Base-by-base conservation (phyloP, 208 protist species). In the Crithidia brevicula region DNA sequence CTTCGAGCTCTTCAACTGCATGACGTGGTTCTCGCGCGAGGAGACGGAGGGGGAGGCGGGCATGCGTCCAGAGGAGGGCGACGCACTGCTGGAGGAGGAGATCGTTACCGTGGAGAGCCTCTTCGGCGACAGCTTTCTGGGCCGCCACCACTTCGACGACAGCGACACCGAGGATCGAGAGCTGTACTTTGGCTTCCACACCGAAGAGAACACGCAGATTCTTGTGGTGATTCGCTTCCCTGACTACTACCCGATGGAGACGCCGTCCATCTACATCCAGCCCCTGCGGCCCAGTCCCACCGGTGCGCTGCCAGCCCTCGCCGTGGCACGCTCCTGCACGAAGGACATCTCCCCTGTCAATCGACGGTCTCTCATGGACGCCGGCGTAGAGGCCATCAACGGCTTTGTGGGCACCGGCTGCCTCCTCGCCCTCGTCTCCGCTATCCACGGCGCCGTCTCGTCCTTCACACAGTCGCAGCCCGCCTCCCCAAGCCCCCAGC, bases 1-100 rank as follows among this genome's bases (percentile, higher is more conserved):
- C 54, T 93, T 93, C 61, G 89, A 94, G 49, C 72, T 96, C 22
- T 96, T 94, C 71, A 88, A 84, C 46, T 89, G 81, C 66, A 94
- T 94, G 85, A 76, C 83, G 42, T 92, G 82, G 83, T 89, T 86
- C 60, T 57, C 47, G 23, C 82, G 85, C 5, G 80, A 88, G 43
- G 78, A 88, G 15, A 58, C 72, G 6, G 81, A 74, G 3, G 59
- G 31, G 5, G 75, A 72, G 27, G 27, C 72, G n/a, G n/a, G n/a
- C n/a, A n/a, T n/a, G 16, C 50, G 51, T 13, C 45, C 59, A 22
- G 85, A 92, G 42, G 85, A 89, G 61, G 79, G 83, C 10, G 85
- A 89, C 51, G 65, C 49, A n/a, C 67, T 90, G 46, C 69, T 90
- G 30, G 69, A 82, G 43, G 86, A 88, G 33, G 91, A 96, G 64